phyloP scores from a whole-genome alignment of 2,329 filamentous ascomycete species.

The Neofusicoccum sp. region DNA sequence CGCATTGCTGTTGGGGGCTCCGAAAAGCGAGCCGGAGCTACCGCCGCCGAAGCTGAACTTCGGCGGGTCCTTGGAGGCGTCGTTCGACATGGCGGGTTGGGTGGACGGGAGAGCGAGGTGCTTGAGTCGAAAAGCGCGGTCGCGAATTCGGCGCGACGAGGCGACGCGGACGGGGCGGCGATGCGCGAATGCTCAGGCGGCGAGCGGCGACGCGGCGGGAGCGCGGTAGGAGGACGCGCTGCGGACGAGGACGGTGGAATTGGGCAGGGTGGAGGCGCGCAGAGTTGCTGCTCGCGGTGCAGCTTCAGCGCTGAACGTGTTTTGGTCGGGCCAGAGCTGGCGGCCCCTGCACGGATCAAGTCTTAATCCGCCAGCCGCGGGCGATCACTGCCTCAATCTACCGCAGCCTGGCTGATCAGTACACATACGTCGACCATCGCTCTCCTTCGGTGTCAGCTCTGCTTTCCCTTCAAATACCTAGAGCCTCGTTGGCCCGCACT shows the following conservation, averaged over 20 bases:
- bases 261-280: neutral
- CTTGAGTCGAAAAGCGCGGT: neutral
- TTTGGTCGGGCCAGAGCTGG: constrained; percentile 14
- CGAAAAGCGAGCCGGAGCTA: constrained; percentile 40
- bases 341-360: neutral
- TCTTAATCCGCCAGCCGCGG: neutral
- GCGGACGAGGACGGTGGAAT: neutral
- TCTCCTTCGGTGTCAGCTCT: constrained; percentile 1
- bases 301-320: constrained; percentile 9
- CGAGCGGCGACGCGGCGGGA: neutral
- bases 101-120: neutral
- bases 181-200: neutral
- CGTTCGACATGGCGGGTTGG: constrained; percentile 19
- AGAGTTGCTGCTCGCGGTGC: constrained; percentile 4
- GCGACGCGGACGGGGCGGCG: neutral
- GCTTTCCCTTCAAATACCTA: constrained; percentile 6
- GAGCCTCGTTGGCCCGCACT: neutral
- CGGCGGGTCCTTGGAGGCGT: constrained; percentile 34
- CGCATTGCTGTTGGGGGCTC: constrained; percentile 29
- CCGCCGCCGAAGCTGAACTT: constrained; percentile 39
- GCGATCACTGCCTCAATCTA: constrained; percentile 14
- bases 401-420: constrained; percentile 12
- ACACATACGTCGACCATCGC: constrained; percentile 13
- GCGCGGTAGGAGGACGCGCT: neutral
- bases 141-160: neutral